Conservation (phyloP, 2,329 filamentous ascomycete species). For the Elsinoe perseae region DNA sequence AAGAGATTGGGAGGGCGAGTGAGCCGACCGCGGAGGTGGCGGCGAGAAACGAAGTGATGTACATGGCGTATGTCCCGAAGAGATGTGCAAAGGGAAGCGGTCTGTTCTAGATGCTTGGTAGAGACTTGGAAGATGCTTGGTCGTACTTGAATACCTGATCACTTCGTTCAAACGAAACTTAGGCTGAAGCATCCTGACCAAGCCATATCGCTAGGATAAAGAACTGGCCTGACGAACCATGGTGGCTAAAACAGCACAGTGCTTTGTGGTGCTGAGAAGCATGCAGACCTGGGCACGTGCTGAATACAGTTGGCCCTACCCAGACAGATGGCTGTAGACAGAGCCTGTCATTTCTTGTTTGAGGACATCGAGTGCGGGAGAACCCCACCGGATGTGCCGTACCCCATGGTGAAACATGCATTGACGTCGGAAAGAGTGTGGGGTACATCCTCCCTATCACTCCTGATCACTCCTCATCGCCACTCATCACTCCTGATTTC, state of each 20-base stretch:
- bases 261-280: background rate
- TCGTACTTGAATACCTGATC: background rate
- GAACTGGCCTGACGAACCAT: background rate
- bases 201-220: background rate
- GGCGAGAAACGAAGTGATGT: background rate
- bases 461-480: too few relatives aligned
- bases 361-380: background rate
- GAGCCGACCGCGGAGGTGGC: conserved; percentile 3
- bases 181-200: background rate
- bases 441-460: too few relatives aligned
- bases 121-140: background rate
- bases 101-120: background rate
- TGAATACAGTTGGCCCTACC: background rate
- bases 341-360: background rate
- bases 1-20: background rate
- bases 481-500: too few relatives aligned
- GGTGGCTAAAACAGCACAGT: background rate
- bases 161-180: background rate
- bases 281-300: background rate
- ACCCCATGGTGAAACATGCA: background rate
- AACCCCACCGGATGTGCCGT: background rate
- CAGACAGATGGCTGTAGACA: background rate
- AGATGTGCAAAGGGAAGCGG: background rate
- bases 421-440: background rate
- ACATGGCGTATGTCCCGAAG: background rate